These are phyloP conservation scores for Neurospora sp. DNA, from an alignment of 495 filamentous ascomycete genomes.

Conservation along the genomic window DNA sequence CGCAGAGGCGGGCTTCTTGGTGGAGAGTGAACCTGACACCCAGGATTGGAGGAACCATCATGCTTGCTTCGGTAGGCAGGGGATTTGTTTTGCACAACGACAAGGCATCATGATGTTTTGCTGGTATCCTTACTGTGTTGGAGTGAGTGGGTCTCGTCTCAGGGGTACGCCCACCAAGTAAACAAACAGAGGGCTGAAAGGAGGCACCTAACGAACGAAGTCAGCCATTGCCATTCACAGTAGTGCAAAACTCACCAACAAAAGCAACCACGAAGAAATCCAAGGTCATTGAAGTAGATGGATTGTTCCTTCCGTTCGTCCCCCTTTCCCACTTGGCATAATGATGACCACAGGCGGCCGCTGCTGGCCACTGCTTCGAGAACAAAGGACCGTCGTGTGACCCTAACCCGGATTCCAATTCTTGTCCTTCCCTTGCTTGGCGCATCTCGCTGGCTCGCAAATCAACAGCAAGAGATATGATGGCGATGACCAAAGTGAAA, in stretches of 20 bases:
- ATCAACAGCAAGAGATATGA: neutral
- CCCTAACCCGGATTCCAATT: neutral
- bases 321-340: neutral
- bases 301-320: neutral
- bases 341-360: neutral
- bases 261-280: neutral
- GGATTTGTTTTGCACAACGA: neutral
- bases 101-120: neutral
- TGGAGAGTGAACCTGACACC: neutral
- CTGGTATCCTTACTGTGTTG: neutral
- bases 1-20: neutral
- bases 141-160: neutral
- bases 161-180: neutral
- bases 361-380: neutral
- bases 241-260: neutral
- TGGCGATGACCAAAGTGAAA: neutral
- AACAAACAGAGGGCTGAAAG: neutral
- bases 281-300: neutral
- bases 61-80: neutral
- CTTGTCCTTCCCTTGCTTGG: neutral
- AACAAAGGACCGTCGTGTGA: neutral
- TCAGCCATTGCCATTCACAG: neutral
- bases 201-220: neutral
- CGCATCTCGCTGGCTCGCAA: neutral
- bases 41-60: neutral